A percentile compares a stretch with the other conserved stretches of the same genome.
Conservation (phyloP, 73 alveolate genomes). For the Paramecium caudatum region DNA sequence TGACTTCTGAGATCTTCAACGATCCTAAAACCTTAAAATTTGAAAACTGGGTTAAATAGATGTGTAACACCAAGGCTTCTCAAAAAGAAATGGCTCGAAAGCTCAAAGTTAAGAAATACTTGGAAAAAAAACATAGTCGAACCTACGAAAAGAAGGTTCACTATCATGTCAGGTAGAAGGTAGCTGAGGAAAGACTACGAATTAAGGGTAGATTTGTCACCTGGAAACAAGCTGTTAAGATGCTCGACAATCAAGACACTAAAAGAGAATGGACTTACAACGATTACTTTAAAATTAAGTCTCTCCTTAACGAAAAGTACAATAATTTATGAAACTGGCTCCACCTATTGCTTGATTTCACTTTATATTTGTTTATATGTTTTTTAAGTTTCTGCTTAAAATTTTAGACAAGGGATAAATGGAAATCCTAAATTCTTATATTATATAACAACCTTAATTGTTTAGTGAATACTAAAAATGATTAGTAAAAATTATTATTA, state of each 20-base stretch:
- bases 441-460: no score
- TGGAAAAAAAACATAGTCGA: slow-evolving; percentile 73
- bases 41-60: slow-evolving; percentile 54
- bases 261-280: slow-evolving; percentile 50
- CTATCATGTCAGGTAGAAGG: slow-evolving; percentile 74
- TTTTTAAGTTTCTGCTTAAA: no score
- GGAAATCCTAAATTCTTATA: no score
- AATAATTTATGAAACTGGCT: no score
- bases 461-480: no score
- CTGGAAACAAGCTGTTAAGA: slow-evolving; percentile 63
- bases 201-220: slow-evolving; percentile 76
- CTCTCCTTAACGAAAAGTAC: slow-evolving; percentile 25
- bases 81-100: slow-evolving; percentile 61
- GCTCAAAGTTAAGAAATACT: slow-evolving; percentile 66
- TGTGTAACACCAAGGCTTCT: slow-evolving; percentile 2
- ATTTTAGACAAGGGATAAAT: no score
- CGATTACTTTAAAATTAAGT: slow-evolving; percentile 36
- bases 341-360: no score
- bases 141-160: slow-evolving; percentile 71
- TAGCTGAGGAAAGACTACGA: slow-evolving; percentile 76
- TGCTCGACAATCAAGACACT: background rate
- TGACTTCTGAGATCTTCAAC: slow-evolving; percentile 11
- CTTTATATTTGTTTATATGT: slow-evolving; percentile 31
- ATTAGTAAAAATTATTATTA: no score
- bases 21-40: slow-evolving; percentile 35